Conservation (phyloP, 805 yeast species). For the Candida anglica region DNA sequence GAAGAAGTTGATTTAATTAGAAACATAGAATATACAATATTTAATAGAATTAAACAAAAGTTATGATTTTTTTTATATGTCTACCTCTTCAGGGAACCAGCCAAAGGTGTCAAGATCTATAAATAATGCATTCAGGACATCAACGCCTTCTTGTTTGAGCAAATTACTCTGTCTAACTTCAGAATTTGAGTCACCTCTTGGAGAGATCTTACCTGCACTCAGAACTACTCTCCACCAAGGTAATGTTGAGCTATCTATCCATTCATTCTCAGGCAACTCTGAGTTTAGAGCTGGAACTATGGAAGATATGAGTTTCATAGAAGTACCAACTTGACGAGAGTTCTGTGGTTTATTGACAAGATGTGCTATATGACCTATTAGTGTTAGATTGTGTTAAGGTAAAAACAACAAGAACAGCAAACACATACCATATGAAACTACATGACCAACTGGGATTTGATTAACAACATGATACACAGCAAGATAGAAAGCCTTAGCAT, state of each 20-base stretch:
- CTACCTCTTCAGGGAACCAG: slow-evolving; percentile 63
- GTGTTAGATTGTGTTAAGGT: no score
- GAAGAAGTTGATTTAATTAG: neutral
- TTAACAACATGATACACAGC: slow-evolving; percentile 55
- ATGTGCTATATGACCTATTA: slow-evolving; percentile 66
- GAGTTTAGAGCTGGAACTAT: slow-evolving; percentile 19
- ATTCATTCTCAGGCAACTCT: slow-evolving; percentile 11
- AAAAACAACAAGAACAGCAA: neutral
- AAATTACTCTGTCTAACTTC: slow-evolving; percentile 43
- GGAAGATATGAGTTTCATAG: slow-evolving; percentile 46
- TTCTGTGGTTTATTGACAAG: slow-evolving; percentile 59
- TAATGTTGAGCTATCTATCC: slow-evolving; percentile 24
- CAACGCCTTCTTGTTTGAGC: slow-evolving; percentile 46
- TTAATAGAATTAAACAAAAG: neutral
- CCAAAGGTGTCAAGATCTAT: slow-evolving; percentile 50
- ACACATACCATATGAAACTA: slow-evolving; percentile 59
- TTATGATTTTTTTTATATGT: no score
- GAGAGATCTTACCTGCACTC: slow-evolving; percentile 60
- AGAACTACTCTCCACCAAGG: slow-evolving; percentile 84
- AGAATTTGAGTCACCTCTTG: slow-evolving; percentile 39
- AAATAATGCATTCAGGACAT: slow-evolving; percentile 26
- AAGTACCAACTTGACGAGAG: slow-evolving; percentile 71
- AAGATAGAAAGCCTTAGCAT: slow-evolving; percentile 52
- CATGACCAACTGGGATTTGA: slow-evolving; percentile 58
- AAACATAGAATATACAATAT: neutral